phyloP scores from a whole-genome alignment of 2,329 filamentous ascomycete species.

The Aspergillus quadricinctus region DNA sequence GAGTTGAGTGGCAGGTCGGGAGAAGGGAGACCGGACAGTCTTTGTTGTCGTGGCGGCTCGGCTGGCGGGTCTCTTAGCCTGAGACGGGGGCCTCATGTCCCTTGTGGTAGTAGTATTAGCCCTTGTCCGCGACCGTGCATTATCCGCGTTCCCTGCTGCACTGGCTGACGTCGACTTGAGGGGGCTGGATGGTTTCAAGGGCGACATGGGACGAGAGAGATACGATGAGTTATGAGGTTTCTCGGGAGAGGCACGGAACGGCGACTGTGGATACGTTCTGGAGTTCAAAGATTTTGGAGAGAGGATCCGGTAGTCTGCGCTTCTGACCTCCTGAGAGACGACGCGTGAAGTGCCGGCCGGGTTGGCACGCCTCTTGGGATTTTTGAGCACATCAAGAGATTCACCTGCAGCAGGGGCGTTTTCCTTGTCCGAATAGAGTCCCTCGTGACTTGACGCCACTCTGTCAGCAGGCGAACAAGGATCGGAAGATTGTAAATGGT shows the following conservation, averaged over 20 bases:
- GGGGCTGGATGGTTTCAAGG: slow-evolving; percentile 52
- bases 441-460: slow-evolving; percentile 53
- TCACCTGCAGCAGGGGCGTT: slow-evolving; percentile 50
- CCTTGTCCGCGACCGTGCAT: slow-evolving; percentile 20
- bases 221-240: slow-evolving; percentile 50
- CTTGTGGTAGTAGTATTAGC: slow-evolving; percentile 22
- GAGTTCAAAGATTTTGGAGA: slow-evolving; percentile 82
- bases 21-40: slow-evolving; percentile 25
- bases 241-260: slow-evolving; percentile 43
- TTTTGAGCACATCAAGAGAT: slow-evolving; percentile 51
- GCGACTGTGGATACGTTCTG: slow-evolving; percentile 59
- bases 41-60: slow-evolving; percentile 27
- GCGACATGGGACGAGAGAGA: slow-evolving; percentile 57
- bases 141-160: slow-evolving; percentile 10
- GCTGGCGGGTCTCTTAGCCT: slow-evolving; percentile 27
- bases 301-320: slow-evolving; percentile 57
- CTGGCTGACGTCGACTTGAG: slow-evolving; percentile 28
- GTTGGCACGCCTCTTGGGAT: slow-evolving; percentile 64
- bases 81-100: slow-evolving; percentile 24
- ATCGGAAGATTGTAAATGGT: slow-evolving; percentile 1
- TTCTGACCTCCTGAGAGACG: slow-evolving; percentile 41
- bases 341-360: slow-evolving; percentile 37
- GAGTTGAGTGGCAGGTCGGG: slow-evolving; percentile 36
- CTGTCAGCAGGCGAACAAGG: slow-evolving; percentile 8
- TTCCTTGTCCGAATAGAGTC: slow-evolving; percentile 68